Conservation (phyloP, 2,329 filamentous ascomycete genomes). For the Ceratocystis huliohia region DNA sequence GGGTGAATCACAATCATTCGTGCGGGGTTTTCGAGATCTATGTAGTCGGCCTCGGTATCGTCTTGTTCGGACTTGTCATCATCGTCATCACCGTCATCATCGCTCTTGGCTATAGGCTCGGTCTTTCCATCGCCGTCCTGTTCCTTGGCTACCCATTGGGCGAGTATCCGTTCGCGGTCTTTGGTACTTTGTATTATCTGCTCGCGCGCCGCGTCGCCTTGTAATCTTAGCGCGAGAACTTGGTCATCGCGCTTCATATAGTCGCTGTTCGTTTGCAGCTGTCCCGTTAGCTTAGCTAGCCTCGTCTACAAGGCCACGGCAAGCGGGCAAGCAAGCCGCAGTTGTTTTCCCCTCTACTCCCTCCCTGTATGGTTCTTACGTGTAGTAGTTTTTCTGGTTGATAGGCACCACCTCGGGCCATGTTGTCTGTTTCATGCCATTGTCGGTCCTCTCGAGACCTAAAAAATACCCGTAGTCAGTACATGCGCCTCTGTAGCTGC, state of each 20-base stretch:
- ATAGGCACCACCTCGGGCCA: slow-evolving; percentile 91
- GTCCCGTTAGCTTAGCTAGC: slow-evolving; percentile 15
- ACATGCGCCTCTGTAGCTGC: slow-evolving; percentile 7
- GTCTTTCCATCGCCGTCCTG: slow-evolving; percentile 25
- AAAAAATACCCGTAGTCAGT: slow-evolving; percentile 12
- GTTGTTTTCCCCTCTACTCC: neutral
- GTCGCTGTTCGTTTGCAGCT: slow-evolving; percentile 45
- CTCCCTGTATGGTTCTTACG: slow-evolving; percentile 39
- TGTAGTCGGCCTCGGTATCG: slow-evolving; percentile 42
- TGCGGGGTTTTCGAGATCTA: slow-evolving; percentile 58
- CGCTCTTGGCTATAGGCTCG: slow-evolving; percentile 29
- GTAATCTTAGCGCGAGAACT: slow-evolving; percentile 74
- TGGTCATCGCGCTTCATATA: slow-evolving; percentile 98
- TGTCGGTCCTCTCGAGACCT: slow-evolving; percentile 95
- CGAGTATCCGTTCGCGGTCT: slow-evolving; percentile 74
- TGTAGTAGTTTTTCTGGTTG: slow-evolving; percentile 99
- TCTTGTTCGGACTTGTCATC: slow-evolving; percentile 32
- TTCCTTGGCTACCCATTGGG: slow-evolving; percentile 38
- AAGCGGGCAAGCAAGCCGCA: neutral
- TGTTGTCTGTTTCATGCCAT: slow-evolving; percentile 88
- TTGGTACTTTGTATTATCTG: slow-evolving; percentile 74
- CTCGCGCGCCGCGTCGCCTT: slow-evolving; percentile 75
- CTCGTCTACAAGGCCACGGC: slow-evolving; percentile 15
- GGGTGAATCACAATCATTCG: slow-evolving; percentile 92
- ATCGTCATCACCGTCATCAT: slow-evolving; percentile 32